These are phyloP conservation scores for Grosmannia serpens DNA, from an alignment of 2,329 filamentous ascomycete species.

Conservation along the genomic window DNA sequence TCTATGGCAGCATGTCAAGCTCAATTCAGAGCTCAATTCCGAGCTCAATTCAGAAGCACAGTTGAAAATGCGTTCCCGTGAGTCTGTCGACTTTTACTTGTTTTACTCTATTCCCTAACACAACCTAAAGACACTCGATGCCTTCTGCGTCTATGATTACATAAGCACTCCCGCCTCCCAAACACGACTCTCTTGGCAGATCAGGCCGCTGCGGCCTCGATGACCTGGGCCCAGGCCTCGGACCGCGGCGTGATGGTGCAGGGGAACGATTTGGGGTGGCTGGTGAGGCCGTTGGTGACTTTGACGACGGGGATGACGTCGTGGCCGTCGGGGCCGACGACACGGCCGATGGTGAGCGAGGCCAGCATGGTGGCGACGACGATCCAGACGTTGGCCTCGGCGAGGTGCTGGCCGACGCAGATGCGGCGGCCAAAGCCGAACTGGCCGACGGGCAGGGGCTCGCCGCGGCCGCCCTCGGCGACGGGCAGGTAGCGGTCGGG, in stretches of 20 bases:
- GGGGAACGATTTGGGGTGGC: constrained; percentile 8
- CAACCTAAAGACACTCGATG: too few species aligned
- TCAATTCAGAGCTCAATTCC: too few species aligned
- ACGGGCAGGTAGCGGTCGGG: constrained; percentile 27
- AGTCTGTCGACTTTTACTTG: too few species aligned
- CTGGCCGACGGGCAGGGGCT: constrained; percentile 25
- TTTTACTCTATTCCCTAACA: too few species aligned
- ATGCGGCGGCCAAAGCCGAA: constrained; percentile 45
- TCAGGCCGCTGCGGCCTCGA: neutral
- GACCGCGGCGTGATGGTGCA: constrained; percentile 1
- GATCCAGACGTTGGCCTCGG: constrained; percentile 28
- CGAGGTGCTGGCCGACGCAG: constrained; percentile 30
- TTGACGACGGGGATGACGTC: constrained; percentile 4
- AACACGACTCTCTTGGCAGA: too few species aligned
- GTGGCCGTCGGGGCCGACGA: constrained; percentile 6
- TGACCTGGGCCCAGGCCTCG: neutral
- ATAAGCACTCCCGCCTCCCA: too few species aligned
- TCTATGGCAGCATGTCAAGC: too few species aligned
- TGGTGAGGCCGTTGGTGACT: constrained; percentile 11
- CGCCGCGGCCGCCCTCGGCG: constrained; percentile 26
- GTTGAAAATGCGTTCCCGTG: too few species aligned
- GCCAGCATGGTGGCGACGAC: constrained; percentile 27
- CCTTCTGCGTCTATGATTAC: too few species aligned
- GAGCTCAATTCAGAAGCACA: too few species aligned
- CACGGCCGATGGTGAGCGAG: constrained; percentile 21